Evolutionary conservation across 441 rosid species (phyloP).

Genomic region (Codiaeum variegatum): DNA sequence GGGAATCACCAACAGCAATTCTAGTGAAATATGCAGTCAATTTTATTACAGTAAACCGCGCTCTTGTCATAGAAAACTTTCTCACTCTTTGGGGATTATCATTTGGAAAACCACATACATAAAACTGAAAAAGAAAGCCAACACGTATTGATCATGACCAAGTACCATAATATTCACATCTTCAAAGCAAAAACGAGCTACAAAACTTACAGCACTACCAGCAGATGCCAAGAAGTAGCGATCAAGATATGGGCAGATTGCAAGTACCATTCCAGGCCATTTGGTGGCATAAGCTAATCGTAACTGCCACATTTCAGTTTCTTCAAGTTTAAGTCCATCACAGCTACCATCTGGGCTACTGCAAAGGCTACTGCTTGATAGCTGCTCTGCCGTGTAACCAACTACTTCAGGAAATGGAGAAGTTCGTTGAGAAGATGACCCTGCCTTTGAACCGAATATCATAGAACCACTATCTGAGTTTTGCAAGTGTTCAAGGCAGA

Average conservation of each 20-base stretch:
- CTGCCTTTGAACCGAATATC: constrained; percentile 64
- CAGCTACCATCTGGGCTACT: constrained; percentile 87
- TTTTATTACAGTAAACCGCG: constrained; percentile 81
- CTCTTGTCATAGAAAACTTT: constrained; percentile 72
- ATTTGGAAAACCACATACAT: constrained; percentile 73
- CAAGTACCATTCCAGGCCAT: constrained; percentile 89
- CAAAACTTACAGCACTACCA: constrained; percentile 84
- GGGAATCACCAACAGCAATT: constrained; percentile 97
- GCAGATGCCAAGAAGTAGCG: constrained; percentile 90
- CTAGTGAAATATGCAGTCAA: constrained; percentile 74
- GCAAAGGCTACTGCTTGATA: constrained; percentile 78
- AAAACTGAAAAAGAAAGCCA: constrained; percentile 56
- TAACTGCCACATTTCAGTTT: constrained; percentile 79
- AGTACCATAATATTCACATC: constrained; percentile 15
- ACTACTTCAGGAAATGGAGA: constrained; percentile 81
- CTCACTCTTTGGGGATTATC: constrained; percentile 73
- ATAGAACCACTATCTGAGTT: constrained; percentile 77
- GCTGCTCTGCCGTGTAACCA: constrained; percentile 70
- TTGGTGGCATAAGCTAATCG: constrained; percentile 47
- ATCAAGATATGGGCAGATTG: constrained; percentile 91
- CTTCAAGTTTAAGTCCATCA: constrained; percentile 82
- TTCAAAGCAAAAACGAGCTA: constrained; percentile 22
- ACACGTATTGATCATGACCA: constrained; percentile 21
- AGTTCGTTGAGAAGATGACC: constrained; percentile 70
- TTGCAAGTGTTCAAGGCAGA: constrained; percentile 65